Evolutionary conservation across 768 basidiomycete species (phyloP).

Genomic region (Calocybe indica): DNA sequence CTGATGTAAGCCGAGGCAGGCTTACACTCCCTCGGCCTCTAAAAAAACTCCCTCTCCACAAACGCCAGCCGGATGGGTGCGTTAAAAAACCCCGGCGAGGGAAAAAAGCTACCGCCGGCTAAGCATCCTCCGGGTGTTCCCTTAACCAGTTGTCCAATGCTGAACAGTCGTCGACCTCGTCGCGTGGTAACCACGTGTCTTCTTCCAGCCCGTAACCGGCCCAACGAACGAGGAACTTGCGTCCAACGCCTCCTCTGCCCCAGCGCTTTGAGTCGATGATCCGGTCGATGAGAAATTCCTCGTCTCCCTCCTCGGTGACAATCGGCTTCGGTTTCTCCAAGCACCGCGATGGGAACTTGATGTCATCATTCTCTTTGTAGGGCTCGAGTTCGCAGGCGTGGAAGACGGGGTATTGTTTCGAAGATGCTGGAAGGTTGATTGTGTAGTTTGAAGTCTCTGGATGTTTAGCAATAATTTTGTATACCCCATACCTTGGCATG

Average conservation of each 20-base stretch:
- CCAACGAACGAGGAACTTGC: constrained; percentile 18
- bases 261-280: background rate
- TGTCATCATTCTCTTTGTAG: background rate
- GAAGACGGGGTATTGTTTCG: too few relatives aligned
- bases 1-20: too few relatives aligned
- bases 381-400: background rate
- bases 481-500: too few relatives aligned
- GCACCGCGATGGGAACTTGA: background rate
- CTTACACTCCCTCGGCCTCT: background rate
- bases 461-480: too few relatives aligned
- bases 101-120: too few relatives aligned
- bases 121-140: too few relatives aligned
- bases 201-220: too few relatives aligned
- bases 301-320: too few relatives aligned
- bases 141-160: too few relatives aligned
- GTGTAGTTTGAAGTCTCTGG: constrained; percentile 20
- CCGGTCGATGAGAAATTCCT: background rate
- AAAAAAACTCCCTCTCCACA: background rate
- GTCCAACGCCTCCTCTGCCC: constrained; percentile 8
- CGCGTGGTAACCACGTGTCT: background rate
- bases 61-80: background rate
- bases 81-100: too few relatives aligned
- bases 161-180: constrained; percentile 12
- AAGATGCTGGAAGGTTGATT: constrained; percentile 7
- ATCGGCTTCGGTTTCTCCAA: background rate